Percentiles rank a stretch among this genome's conserved stretches.
Conservation (phyloP, 257 asterid genomes). For the Petunia axillaris region DNA sequence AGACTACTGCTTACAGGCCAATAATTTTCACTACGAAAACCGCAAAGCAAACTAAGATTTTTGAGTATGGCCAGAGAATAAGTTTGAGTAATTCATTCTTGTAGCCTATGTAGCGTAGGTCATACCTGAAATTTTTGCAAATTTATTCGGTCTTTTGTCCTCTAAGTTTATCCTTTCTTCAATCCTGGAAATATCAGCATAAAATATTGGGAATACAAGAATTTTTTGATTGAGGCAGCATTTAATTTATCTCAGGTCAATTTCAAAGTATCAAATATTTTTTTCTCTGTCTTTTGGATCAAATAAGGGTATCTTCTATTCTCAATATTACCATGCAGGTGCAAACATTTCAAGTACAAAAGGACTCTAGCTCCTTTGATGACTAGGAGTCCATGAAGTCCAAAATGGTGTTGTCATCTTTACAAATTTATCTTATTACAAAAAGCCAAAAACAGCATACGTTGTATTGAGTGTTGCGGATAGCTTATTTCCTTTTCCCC, state of each 20-base stretch:
- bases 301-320: background rate
- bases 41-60: constrained; percentile 3
- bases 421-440: background rate
- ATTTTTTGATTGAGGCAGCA: too few relatives aligned
- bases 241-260: too few relatives aligned
- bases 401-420: background rate
- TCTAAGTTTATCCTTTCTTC: background rate
- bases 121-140: background rate
- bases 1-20: background rate
- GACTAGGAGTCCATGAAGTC: background rate
- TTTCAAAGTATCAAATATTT: background rate
- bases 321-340: background rate
- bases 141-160: background rate
- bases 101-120: background rate
- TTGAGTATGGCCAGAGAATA: background rate
- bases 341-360: background rate
- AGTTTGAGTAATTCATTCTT: background rate
- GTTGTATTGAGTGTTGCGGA: background rate
- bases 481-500: background rate
- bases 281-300: background rate
- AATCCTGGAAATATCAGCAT: background rate
- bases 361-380: background rate
- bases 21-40: background rate
- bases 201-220: background rate
- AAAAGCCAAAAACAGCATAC: background rate